A percentile compares a stretch with the other conserved stretches of the same genome.
These are phyloP conservation scores for Novymonas esmeraldas DNA, from an alignment of 208 protist species.

Conservation along the genomic window DNA sequence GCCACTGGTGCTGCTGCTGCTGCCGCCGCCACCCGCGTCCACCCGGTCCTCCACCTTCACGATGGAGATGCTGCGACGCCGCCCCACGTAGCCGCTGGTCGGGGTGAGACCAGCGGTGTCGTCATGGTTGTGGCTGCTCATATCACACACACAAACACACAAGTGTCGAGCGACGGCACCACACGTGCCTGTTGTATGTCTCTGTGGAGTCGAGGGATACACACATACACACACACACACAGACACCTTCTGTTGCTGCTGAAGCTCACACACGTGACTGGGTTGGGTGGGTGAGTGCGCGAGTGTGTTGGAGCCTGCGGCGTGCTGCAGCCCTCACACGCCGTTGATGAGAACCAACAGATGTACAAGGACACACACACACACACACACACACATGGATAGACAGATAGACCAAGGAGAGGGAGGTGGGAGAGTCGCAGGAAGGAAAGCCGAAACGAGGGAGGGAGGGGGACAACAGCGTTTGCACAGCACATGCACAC, in stretches of 20 bases:
- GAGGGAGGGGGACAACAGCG: background rate
- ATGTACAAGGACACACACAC: too few relatives aligned
- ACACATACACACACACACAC: too few relatives aligned
- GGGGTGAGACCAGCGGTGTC: conserved; percentile 2
- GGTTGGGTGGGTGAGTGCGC: too few relatives aligned
- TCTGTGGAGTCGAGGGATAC: too few relatives aligned
- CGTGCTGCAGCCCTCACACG: too few relatives aligned
- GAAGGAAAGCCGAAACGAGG: background rate
- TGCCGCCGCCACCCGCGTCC: conserved; percentile 3
- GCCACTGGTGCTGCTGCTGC: background rate
- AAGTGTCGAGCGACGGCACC: background rate
- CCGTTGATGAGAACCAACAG: too few relatives aligned
- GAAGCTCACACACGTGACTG: too few relatives aligned
- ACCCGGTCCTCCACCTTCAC: conserved; percentile 6
- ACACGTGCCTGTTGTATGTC: too few relatives aligned
- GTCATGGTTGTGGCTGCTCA: conserved; percentile 2
- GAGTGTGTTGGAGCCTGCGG: too few relatives aligned
- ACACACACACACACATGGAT: background rate
- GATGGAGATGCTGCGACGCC: conserved; percentile 26
- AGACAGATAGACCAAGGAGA: conserved; percentile 4
- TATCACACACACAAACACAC: conserved; percentile 6
- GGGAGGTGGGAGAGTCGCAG: conserved; percentile 2
- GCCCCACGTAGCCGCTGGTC: conserved; percentile 4
- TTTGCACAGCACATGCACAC: background rate
- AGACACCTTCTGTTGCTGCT: too few relatives aligned